These are phyloP conservation scores for Sungouiella thailandica DNA, from an alignment of 805 yeast species.

Conservation along the genomic window DNA sequence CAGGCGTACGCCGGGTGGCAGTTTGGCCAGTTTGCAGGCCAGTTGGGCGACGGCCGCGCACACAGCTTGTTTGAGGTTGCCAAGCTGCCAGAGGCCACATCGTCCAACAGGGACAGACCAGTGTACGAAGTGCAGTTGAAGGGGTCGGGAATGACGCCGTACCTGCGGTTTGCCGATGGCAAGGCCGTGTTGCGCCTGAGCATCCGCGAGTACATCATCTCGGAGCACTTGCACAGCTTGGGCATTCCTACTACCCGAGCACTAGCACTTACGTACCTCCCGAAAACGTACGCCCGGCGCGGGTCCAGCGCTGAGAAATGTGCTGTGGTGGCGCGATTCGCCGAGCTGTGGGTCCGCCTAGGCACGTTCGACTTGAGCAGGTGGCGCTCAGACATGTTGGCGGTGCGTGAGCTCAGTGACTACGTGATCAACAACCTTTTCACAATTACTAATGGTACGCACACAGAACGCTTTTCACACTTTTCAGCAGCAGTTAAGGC, in stretches of 20 bases:
- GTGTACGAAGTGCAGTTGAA: conserved; percentile 73
- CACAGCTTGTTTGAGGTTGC: conserved; percentile 70
- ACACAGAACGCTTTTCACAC: conserved; percentile 21
- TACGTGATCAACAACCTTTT: conserved; percentile 67
- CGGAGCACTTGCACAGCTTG: conserved; percentile 74
- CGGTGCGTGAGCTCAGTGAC: conserved; percentile 60
- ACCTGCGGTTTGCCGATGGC: conserved; percentile 93
- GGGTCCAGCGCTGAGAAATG: conserved; percentile 69
- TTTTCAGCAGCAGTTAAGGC: conserved; percentile 19
- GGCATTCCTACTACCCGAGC: conserved; percentile 89
- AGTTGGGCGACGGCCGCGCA: conserved; percentile 93
- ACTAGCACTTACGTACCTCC: conserved; percentile 63
- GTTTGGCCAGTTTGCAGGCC: conserved; percentile 96
- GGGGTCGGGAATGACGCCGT: conserved; percentile 92
- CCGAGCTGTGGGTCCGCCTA: conserved; percentile 80
- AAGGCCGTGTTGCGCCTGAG: conserved; percentile 88
- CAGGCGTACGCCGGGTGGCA: conserved; percentile 96
- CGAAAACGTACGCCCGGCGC: conserved; percentile 73
- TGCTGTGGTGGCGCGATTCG: conserved; percentile 79
- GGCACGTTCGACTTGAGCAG: conserved; percentile 86
- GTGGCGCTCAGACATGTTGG: conserved; percentile 63
- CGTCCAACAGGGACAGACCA: conserved; percentile 24
- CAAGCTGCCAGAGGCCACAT: conserved; percentile 29
- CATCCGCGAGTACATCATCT: conserved; percentile 79
- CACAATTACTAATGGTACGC: conserved; percentile 13